phyloP scores from a whole-genome alignment of 768 basidiomycete genomes.

The Lactifluus volemus region DNA sequence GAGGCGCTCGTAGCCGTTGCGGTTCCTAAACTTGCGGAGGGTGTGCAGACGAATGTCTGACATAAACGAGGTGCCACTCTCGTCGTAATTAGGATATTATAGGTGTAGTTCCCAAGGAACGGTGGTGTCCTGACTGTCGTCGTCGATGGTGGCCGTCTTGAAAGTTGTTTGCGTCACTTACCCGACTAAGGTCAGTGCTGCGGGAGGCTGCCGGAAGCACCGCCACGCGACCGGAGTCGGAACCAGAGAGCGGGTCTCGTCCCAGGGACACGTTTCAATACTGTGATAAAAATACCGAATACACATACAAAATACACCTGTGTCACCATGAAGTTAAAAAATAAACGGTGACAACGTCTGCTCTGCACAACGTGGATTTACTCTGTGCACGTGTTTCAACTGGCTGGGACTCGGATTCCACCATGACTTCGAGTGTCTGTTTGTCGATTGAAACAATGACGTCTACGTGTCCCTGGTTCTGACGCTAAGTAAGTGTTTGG shows the following conservation, averaged over 20 bases:
- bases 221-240: neutral
- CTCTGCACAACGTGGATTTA: too few relatives aligned
- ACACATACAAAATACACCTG: too few relatives aligned
- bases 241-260: neutral
- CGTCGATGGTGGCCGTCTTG: neutral
- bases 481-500: too few relatives aligned
- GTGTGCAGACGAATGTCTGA: slow-evolving; percentile 18
- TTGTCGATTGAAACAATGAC: too few relatives aligned
- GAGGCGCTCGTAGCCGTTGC: slow-evolving; percentile 10
- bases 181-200: neutral
- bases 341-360: too few relatives aligned
- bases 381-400: too few relatives aligned
- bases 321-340: too few relatives aligned
- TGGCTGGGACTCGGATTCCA: too few relatives aligned
- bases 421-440: too few relatives aligned
- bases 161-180: neutral
- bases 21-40: slow-evolving; percentile 1
- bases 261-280: too few relatives aligned
- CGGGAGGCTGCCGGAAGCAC: neutral
- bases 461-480: too few relatives aligned
- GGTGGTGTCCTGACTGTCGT: neutral
- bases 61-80: slow-evolving; percentile 14
- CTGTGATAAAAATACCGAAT: too few relatives aligned
- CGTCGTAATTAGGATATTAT: neutral
- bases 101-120: neutral